These are phyloP conservation scores for Rubus parviflorus DNA, from an alignment of 306 rosid genomes.

Conservation along the genomic window DNA sequence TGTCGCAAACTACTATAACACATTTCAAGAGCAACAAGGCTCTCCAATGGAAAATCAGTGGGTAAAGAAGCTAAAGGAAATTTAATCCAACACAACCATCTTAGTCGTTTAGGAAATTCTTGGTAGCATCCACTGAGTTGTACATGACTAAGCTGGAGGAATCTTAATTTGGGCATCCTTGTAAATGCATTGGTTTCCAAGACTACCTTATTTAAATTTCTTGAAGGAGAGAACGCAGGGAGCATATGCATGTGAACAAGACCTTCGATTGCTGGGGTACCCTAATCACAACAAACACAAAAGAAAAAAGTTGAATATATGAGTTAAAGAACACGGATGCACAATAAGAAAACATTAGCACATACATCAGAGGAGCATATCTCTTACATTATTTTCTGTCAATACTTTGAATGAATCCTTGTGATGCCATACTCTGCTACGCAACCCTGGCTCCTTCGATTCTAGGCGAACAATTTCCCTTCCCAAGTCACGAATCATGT, in stretches of 20 bases:
- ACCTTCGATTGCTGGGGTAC: neutral
- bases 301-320: neutral
- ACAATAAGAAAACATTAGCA: no score
- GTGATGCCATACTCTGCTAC: neutral
- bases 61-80: neutral
- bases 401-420: neutral
- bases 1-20: neutral
- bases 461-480: conserved; percentile 1
- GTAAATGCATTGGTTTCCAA: conserved; percentile 5
- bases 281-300: neutral
- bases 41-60: neutral
- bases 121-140: neutral
- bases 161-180: neutral
- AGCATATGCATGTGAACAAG: neutral
- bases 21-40: conserved; percentile 22
- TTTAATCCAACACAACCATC: conserved; percentile 14
- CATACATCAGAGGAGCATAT: neutral
- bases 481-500: conserved; percentile 9
- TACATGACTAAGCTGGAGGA: conserved; percentile 4
- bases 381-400: neutral
- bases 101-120: neutral
- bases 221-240: neutral
- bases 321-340: neutral
- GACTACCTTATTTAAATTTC: neutral
- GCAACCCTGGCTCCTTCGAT: neutral